Evolutionary conservation across 1,139 yeast genomes (phyloP).

Genomic region (Wickerhamiella pararugosa): DNA sequence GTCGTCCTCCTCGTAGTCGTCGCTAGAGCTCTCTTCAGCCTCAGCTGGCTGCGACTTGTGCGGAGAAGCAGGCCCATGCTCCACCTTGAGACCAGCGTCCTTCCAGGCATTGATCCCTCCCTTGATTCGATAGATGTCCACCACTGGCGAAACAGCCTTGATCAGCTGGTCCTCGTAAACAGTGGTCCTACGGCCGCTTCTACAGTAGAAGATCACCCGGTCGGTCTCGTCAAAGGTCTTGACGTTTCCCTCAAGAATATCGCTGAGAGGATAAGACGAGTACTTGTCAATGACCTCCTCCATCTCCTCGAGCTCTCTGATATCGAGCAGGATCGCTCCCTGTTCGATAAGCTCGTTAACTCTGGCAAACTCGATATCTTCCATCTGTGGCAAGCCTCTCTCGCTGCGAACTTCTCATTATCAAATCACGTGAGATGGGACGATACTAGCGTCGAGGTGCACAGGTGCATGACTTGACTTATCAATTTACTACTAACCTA

Average conservation of each 20-base stretch:
- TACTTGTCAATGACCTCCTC: conserved; percentile 3
- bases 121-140: conserved; percentile 1
- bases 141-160: conserved; percentile 2
- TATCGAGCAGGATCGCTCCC: conserved; percentile 4
- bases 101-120: conserved; percentile 4
- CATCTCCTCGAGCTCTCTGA: conserved; percentile 4
- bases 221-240: background rate
- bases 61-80: no score
- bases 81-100: conserved; percentile 1
- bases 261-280: conserved; percentile 2
- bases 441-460: no score
- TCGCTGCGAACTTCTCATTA: no score
- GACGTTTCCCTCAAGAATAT: background rate
- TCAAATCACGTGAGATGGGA: no score
- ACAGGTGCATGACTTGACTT: no score
- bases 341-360: no score
- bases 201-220: conserved; percentile 1
- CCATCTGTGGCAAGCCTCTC: no score
- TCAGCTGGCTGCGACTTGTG: no score
- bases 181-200: conserved; percentile 6
- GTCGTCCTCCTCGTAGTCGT: no score
- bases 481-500: no score
- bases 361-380: no score
- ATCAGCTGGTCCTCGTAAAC: background rate
- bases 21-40: no score